A percentile compares a stretch with the other conserved stretches of the same genome.
phyloP scores from a whole-genome alignment of 192 early-diverging fungal genomes.

The Coemansia umbellata region DNA sequence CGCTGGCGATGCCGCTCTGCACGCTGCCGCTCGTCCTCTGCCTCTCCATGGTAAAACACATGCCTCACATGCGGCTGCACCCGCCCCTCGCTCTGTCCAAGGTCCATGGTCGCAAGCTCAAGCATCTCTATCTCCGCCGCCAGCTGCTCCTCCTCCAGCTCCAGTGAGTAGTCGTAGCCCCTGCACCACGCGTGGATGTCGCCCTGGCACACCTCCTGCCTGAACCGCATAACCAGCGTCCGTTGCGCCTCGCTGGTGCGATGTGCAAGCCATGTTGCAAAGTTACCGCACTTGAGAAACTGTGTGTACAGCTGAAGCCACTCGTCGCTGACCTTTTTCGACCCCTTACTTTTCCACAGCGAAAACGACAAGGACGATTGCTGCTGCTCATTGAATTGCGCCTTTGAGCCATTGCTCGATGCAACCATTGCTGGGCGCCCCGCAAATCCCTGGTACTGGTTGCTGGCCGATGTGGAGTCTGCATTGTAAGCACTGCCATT shows the following conservation, averaged over 20 bases:
- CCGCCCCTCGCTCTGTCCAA: slow-evolving; percentile 19
- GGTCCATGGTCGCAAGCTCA: slow-evolving; percentile 47
- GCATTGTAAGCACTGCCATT: neutral
- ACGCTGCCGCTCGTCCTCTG: slow-evolving; percentile 39
- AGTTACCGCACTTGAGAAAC: slow-evolving; percentile 92
- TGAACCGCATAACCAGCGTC: slow-evolving; percentile 71
- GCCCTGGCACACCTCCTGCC: slow-evolving; percentile 62
- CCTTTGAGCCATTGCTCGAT: neutral
- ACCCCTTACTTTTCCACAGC: slow-evolving; percentile 32
- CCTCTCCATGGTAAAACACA: slow-evolving; percentile 47
- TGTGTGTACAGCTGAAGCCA: slow-evolving; percentile 69
- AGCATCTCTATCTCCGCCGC: slow-evolving; percentile 44
- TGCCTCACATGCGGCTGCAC: slow-evolving; percentile 34
- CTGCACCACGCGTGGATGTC: slow-evolving; percentile 50
- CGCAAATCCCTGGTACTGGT: neutral
- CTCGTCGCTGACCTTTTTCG: slow-evolving; percentile 61
- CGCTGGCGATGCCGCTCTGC: slow-evolving; percentile 36
- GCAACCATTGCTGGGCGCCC: too few relatives aligned
- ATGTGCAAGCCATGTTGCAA: slow-evolving; percentile 91
- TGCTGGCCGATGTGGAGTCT: neutral
- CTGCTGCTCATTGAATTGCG: neutral
- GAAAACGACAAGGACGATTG: slow-evolving; percentile 9
- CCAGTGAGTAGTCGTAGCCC: slow-evolving; percentile 45
- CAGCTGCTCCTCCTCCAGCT: slow-evolving; percentile 31
- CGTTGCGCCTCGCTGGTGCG: slow-evolving; percentile 76